Conservation (phyloP, 306 rosid species). For the Hippophae rhamnoides region DNA sequence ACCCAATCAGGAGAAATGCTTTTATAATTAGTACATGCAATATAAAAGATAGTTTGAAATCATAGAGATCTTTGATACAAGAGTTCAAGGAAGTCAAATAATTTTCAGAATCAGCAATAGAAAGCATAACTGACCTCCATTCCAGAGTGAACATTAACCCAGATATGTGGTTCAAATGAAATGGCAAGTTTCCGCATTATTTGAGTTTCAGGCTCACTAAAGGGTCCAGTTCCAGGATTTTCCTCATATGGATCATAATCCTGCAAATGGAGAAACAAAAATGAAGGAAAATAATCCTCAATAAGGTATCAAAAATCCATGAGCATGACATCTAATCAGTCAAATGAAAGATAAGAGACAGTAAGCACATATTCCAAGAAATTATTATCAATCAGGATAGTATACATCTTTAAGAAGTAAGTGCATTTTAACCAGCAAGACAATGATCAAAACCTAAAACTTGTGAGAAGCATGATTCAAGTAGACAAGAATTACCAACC, state of each 20-base stretch:
- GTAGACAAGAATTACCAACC: slow-evolving; percentile 31
- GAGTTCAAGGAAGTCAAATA: too few species aligned
- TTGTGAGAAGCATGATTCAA: neutral
- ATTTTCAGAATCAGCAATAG: too few species aligned
- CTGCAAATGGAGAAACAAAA: slow-evolving; percentile 28
- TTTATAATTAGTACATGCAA: too few species aligned
- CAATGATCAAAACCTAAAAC: neutral
- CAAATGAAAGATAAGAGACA: slow-evolving; percentile 9
- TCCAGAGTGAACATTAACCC: slow-evolving; percentile 97
- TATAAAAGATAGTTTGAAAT: too few species aligned
- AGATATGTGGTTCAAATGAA: slow-evolving; percentile 85
- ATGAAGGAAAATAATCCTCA: neutral
- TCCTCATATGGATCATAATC: slow-evolving; percentile 98
- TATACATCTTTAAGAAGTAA: neutral
- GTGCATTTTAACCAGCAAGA: neutral
- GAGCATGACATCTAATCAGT: neutral
- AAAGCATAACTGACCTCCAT: slow-evolving; percentile 60
- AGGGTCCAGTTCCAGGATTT: slow-evolving; percentile 85
- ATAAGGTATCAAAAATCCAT: neutral
- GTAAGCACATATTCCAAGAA: slow-evolving; percentile 3
- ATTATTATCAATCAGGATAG: neutral
- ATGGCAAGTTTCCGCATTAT: slow-evolving; percentile 81
- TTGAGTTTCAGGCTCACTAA: slow-evolving; percentile 98
- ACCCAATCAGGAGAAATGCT: too few species aligned
- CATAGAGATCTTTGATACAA: too few species aligned